A percentile compares a stretch with the other conserved stretches of the same genome.
Evolutionary conservation across 2,329 filamentous ascomycete genomes (phyloP).

Genomic region (Didymella pomorum): DNA sequence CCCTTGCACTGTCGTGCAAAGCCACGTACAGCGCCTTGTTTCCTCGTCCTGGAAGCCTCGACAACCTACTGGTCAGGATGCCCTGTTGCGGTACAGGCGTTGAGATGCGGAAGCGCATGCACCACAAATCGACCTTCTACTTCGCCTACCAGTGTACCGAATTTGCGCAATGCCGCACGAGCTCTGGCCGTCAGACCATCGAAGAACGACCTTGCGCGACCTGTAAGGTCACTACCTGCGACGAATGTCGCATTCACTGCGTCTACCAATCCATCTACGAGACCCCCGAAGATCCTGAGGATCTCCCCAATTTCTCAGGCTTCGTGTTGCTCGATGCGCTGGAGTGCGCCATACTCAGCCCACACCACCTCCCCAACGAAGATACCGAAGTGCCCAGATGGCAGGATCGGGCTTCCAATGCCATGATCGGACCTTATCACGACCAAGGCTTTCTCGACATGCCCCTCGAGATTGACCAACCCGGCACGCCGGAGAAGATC

Average conservation of each 20-base stretch:
- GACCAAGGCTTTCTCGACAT: constrained; percentile 45
- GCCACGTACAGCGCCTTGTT: constrained; percentile 35
- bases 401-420: constrained; percentile 6
- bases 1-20: constrained; percentile 42
- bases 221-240: constrained; percentile 44
- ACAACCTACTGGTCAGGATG: constrained; percentile 39
- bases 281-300: constrained; percentile 34
- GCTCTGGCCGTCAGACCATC: constrained; percentile 9
- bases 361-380: constrained; percentile 31
- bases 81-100: constrained; percentile 40
- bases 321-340: constrained; percentile 36
- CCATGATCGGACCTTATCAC: constrained; percentile 31
- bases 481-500: constrained; percentile 35
- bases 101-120: constrained; percentile 29
- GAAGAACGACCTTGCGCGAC: constrained; percentile 36
- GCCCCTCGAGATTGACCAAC: constrained; percentile 31
- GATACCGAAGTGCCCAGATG: neutral
- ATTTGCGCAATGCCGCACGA: constrained; percentile 34
- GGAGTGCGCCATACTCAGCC: constrained; percentile 43
- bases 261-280: constrained; percentile 45
- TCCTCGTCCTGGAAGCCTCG: constrained; percentile 33
- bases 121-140: constrained; percentile 38
- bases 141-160: constrained; percentile 33
- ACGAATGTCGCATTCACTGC: constrained; percentile 48
- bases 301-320: constrained; percentile 43